A percentile compares a stretch with the other conserved stretches of the same genome.
Conservation (phyloP, 148 eudicot genomes). For the Dianthus caryophyllus region DNA sequence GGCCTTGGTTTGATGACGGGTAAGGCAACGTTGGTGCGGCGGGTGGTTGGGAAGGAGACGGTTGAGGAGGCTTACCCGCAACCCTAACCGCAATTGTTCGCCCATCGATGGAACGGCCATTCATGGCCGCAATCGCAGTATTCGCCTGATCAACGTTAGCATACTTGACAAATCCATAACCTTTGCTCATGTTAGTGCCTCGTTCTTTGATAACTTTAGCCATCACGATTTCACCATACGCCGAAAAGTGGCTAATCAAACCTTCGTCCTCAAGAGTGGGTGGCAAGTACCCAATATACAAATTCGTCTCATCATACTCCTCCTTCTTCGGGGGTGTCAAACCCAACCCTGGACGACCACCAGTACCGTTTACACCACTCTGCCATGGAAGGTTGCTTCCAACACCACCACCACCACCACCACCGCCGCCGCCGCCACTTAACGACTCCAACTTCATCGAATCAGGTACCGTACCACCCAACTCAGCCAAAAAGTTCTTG, state of each 20-base stretch:
- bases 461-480: slow-evolving; percentile 79
- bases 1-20: slow-evolving; percentile 42
- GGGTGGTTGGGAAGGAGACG: slow-evolving; percentile 59
- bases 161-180: slow-evolving; percentile 94
- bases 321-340: slow-evolving; percentile 38
- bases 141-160: slow-evolving; percentile 67
- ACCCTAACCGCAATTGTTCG: slow-evolving; percentile 83
- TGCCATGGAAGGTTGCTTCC: slow-evolving; percentile 60
- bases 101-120: slow-evolving; percentile 68
- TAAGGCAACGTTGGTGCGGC: slow-evolving; percentile 46
- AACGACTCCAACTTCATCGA: slow-evolving; percentile 32
- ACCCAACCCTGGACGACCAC: slow-evolving; percentile 51
- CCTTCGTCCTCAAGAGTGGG: slow-evolving; percentile 78
- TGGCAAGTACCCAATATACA: slow-evolving; percentile 80
- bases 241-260: slow-evolving; percentile 58
- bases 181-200: slow-evolving; percentile 66
- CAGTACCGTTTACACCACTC: slow-evolving; percentile 27
- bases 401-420: slow-evolving; percentile 40
- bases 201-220: slow-evolving; percentile 84
- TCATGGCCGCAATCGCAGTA: slow-evolving; percentile 70
- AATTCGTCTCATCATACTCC: slow-evolving; percentile 74
- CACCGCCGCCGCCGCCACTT: slow-evolving; percentile 27
- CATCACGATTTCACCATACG: slow-evolving; percentile 77
- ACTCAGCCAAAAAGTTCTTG: slow-evolving; percentile 75
- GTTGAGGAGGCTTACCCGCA: slow-evolving; percentile 88